Base-by-base conservation (phyloP, 106 monocot species). In the Ottelia alismoides region DNA sequence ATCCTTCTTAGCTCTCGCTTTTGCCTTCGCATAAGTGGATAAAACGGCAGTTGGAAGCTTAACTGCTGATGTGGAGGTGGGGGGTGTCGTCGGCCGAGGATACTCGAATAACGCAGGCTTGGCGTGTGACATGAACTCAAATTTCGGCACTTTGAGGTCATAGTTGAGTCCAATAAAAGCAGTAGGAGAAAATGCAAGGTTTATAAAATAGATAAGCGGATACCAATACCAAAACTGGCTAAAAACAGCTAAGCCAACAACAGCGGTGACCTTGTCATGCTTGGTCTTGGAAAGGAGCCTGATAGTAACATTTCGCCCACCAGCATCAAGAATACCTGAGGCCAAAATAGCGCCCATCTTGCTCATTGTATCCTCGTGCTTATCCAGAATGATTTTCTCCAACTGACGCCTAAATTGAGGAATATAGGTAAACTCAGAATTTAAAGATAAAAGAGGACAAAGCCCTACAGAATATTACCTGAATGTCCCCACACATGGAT, bases 151-250 rank as follows among this genome's bases (percentile, higher is more conserved):
- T 77, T 91, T 86, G 28, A 99, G 75, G 60, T 99, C 86, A 68
- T 85, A 77, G 59, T 99, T 99, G 35, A 99, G 80, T 4, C 98
- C 98, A 43, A 99, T 78, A 40, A 99, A 83, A 43, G 98, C 90
- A 35, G 98, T 90, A 18, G 86, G 82, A 12, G 98, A 90, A 63
- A 99, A 99, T 14, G 98, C 45, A 16, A 99, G 85, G 70, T 76
- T 90, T 63, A 99, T 79, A 68, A 99, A 99, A 63, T 99, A 99
- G 46, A 80, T 25, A 23, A 99, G 98, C 1, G 98, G 98, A 64
- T 99, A 99, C 98, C 98, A 99, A 58, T 99, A 91, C 98, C 98
- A 99, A 74, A 86, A 99, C 61, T 99, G 98, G 69, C 85, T 86
- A 62, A 99, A 99, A 9, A 99, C 98, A 18, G 98, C 98, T 63